Base-by-base conservation (phyloP, 306 rosid species). In the Carpinus viminea region DNA sequence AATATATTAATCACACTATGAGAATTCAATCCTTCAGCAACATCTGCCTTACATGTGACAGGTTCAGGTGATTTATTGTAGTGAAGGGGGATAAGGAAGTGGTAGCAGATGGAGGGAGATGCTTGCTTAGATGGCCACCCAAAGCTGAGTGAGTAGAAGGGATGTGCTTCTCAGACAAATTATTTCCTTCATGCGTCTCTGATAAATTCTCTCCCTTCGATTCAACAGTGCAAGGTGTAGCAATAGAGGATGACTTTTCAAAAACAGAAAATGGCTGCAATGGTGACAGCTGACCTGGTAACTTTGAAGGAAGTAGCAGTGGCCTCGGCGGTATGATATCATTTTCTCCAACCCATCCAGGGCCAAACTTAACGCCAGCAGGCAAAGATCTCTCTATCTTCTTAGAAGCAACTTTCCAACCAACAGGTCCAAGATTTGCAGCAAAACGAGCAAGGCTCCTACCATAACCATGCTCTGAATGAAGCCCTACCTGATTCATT, bases 321-420 rank as follows among this genome's bases (percentile, higher is more conserved):
- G 80, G 73, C 74, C 79, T 74, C 41, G 65, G 64, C 69, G 76
- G 87, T 41, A 66, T 50, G 64, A 80, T 31, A 71, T 90, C 94
- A 66, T 88, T 83, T 74, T 90, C 94, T 31, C 83, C 89, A 73
- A 88, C 89, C 94, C 94, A 90, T 61, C 92, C 94, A 46, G 83
- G 90, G 79, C 94, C 94, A 45, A 83, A 90, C 68, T 77, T 85
- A 28, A 80, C 73, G 70, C 87, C 88, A 36, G 82, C 48, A 16
- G 88, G 84, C 79, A 90, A 73, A 61, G 84, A 83, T 68, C 83
- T 85, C 74, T 81, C 89, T 1, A 88, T 85, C 81, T 68, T 90
- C 84, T 77, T 87, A 0, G 89, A 80, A 70, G 90, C 89, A 55
- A 85, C 72, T 80, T 51, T 88, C 94, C 94, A 90, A 70, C 89